Evolutionary conservation across 441 rosid species (phyloP).

Genomic region (Pelargonium citronellum): DNA sequence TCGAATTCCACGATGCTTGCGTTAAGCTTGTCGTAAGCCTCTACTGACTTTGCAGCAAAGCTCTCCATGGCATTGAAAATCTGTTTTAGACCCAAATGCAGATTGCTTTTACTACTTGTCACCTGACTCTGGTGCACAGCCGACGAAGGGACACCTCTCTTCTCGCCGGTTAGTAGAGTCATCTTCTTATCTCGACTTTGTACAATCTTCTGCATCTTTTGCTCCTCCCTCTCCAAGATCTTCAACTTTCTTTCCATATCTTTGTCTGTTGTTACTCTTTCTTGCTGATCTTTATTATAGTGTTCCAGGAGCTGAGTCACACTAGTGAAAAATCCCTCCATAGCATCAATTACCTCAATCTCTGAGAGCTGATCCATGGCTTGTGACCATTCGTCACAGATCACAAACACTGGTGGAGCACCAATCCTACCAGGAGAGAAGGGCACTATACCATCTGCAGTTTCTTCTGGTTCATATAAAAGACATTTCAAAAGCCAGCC

Average conservation of each 20-base stretch:
- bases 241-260: constrained; percentile 56
- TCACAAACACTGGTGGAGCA: constrained; percentile 81
- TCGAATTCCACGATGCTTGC: too few relatives aligned
- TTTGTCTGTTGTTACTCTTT: constrained; percentile 41
- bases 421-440: constrained; percentile 92
- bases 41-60: constrained; percentile 53
- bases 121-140: constrained; percentile 66
- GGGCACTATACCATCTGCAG: constrained; percentile 76
- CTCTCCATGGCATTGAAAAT: constrained; percentile 88
- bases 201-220: constrained; percentile 70
- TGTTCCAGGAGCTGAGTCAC: constrained; percentile 76
- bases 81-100: constrained; percentile 59
- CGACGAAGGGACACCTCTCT: constrained; percentile 32
- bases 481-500: constrained; percentile 78
- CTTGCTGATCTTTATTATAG: constrained; percentile 50
- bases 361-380: constrained; percentile 68
- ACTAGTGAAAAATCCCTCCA: constrained; percentile 51
- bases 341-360: constrained; percentile 69
- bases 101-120: constrained; percentile 33
- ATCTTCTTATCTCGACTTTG: constrained; percentile 79
- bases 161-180: constrained; percentile 35
- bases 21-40: constrained; percentile 64
- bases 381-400: constrained; percentile 92
- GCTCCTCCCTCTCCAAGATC: constrained; percentile 69
- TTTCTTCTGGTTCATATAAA: constrained; percentile 78